Evolutionary conservation across 352 stramenopile genomes (phyloP).

Genomic region (Globisporangium nunn): DNA sequence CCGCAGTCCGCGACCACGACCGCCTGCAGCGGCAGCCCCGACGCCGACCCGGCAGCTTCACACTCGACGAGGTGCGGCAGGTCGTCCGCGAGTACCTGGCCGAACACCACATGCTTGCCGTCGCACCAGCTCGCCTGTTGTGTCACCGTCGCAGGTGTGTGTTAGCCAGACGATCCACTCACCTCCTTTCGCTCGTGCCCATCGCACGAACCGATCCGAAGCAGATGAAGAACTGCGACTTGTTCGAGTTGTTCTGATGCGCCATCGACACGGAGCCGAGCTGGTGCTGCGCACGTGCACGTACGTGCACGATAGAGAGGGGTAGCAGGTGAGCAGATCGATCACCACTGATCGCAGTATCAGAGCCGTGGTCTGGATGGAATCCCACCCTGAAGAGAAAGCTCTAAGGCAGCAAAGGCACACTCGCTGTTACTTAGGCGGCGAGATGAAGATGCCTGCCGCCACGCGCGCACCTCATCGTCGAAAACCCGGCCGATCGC

Average conservation of each 20-base stretch:
- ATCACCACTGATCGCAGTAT: background rate
- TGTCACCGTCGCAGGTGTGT: background rate
- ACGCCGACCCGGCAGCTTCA: conserved; percentile 39
- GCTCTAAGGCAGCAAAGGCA: conserved; percentile 45
- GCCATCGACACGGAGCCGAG: conserved; percentile 95
- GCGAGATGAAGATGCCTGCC: background rate
- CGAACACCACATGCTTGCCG: conserved; percentile 98
- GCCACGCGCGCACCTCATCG: conserved; percentile 79
- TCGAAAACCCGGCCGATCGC: conserved; percentile 94
- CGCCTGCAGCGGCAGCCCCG: conserved; percentile 35
- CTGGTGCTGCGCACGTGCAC: conserved; percentile 49
- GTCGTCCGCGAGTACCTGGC: conserved; percentile 87
- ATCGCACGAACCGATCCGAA: conserved; percentile 42
- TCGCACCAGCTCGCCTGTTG: conserved; percentile 85
- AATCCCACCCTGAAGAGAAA: conserved; percentile 63
- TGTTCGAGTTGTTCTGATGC: conserved; percentile 95
- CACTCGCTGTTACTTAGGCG: too few relatives aligned
- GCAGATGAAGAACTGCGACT: conserved; percentile 99
- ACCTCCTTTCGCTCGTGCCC: too few relatives aligned
- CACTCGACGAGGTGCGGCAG: conserved; percentile 41
- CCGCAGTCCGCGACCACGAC: conserved; percentile 55
- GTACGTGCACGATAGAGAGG: background rate
- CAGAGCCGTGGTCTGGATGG: too few relatives aligned
- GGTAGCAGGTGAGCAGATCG: background rate
- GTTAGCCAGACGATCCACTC: too few relatives aligned